A percentile compares a stretch with the other conserved stretches of the same genome.
phyloP scores from a whole-genome alignment of 2,329 filamentous ascomycete genomes.

The Penicillium psychrosexuale region DNA sequence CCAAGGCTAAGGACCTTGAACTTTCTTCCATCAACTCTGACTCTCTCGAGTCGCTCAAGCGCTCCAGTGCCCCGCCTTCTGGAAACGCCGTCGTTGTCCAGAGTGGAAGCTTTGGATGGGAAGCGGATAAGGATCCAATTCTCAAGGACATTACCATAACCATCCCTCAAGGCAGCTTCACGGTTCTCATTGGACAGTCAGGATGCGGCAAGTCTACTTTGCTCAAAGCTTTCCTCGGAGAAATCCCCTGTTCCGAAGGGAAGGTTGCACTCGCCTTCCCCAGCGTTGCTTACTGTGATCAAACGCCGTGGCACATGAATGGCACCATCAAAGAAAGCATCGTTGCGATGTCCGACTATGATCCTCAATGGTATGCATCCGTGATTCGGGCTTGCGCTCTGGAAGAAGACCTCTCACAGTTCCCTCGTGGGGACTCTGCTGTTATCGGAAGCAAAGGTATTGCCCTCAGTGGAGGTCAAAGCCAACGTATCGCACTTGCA shows the following conservation, averaged over 20 bases:
- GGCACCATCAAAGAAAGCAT: constrained; percentile 43
- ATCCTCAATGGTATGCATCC: constrained; percentile 38
- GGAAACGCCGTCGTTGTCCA: constrained; percentile 41
- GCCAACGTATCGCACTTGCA: constrained; percentile 53
- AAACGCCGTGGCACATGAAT: constrained; percentile 44
- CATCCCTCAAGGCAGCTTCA: constrained; percentile 45
- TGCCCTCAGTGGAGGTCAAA: constrained; percentile 53
- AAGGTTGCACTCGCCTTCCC: constrained; percentile 30
- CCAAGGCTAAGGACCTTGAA: constrained; percentile 24
- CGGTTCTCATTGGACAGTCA: constrained; percentile 51
- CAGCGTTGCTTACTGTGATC: constrained; percentile 43
- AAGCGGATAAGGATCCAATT: constrained; percentile 40
- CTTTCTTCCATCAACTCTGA: constrained; percentile 23
- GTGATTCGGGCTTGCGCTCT: constrained; percentile 40
- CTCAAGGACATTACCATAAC: constrained; percentile 43
- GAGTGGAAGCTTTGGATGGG: constrained; percentile 50
- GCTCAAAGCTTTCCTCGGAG: constrained; percentile 46
- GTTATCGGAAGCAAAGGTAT: constrained; percentile 52
- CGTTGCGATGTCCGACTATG: constrained; percentile 35
- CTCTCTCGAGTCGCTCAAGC: constrained; percentile 24
- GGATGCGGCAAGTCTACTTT: constrained; percentile 55
- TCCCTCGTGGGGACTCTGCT: constrained; percentile 45
- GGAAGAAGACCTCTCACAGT: constrained; percentile 39
- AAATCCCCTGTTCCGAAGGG: constrained; percentile 38
- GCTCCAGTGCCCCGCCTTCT: constrained; percentile 9